Conservation (phyloP, 148 eudicot genomes). For the Nepenthes mirabilis region DNA sequence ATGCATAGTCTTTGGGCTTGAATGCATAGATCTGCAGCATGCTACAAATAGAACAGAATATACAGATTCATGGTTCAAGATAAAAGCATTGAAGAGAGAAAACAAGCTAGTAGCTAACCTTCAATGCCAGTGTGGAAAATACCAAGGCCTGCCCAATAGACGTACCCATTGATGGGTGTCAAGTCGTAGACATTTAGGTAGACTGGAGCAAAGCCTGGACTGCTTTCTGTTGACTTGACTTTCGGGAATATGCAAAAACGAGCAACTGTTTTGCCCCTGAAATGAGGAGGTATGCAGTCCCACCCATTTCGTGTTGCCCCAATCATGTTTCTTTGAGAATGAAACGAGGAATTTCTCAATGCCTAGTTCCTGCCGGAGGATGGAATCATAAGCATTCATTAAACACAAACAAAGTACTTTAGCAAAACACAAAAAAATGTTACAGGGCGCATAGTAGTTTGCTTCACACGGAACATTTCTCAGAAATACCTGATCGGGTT, state of each 20-base stretch:
- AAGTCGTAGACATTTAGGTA: constrained; percentile 85
- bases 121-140: constrained; percentile 77
- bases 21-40: too few relatives aligned
- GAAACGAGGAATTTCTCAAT: constrained; percentile 23
- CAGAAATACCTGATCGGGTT: too few relatives aligned
- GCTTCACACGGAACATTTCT: too few relatives aligned
- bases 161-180: constrained; percentile 67
- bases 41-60: too few relatives aligned
- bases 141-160: constrained; percentile 91
- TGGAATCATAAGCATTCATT: neutral
- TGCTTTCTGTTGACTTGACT: constrained; percentile 37
- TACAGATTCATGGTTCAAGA: neutral
- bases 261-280: constrained; percentile 29
- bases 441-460: too few relatives aligned
- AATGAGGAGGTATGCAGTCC: constrained; percentile 21
- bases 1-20: too few relatives aligned
- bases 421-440: too few relatives aligned
- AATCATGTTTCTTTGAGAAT: constrained; percentile 24
- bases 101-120: constrained; percentile 38
- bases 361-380: constrained; percentile 34
- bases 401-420: too few relatives aligned
- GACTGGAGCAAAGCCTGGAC: constrained; percentile 48
- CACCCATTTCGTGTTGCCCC: constrained; percentile 30
- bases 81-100: constrained; percentile 5
- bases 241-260: constrained; percentile 50